A percentile compares a stretch with the other conserved stretches of the same genome.
phyloP scores from a whole-genome alignment of 163 green algal species.

The Smithsoniella earleae region DNA sequence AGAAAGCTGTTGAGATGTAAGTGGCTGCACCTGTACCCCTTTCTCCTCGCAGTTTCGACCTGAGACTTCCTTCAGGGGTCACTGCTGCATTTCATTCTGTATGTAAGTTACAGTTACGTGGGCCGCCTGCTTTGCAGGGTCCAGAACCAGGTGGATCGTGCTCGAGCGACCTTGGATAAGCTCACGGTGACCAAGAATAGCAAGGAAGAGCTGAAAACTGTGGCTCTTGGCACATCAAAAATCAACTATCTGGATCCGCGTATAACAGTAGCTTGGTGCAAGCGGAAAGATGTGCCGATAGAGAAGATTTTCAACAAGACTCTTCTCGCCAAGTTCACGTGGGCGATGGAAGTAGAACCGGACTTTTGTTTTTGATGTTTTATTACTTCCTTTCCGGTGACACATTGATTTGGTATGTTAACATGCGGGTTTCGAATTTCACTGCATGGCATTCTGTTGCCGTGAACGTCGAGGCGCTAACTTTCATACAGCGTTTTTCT shows the following conservation, averaged over 20 bases:
- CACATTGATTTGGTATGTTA: too few species aligned
- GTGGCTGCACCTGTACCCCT: too few species aligned
- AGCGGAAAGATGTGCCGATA: conserved; percentile 54
- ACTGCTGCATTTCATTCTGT: not conserved
- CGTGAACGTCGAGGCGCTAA: too few species aligned
- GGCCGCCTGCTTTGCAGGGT: too few species aligned
- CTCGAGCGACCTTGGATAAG: conserved; percentile 10
- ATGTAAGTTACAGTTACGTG: too few species aligned
- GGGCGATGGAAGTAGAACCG: conserved; percentile 88
- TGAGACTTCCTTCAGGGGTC: not conserved
- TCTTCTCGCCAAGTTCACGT: conserved; percentile 92
- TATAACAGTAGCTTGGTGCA: conserved; percentile 85
- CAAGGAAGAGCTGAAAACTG: conserved; percentile 97
- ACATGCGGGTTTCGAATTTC: too few species aligned
- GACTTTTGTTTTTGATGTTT: conserved; percentile 73
- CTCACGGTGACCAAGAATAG: conserved; percentile 49
- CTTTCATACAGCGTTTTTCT: too few species aligned
- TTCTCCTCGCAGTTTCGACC: not conserved
- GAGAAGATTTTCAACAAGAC: conserved; percentile 96
- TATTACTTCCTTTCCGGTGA: too few species aligned
- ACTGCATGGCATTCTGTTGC: too few species aligned
- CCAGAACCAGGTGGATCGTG: not conserved
- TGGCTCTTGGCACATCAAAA: conserved; percentile 95
- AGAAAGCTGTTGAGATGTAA: not conserved
- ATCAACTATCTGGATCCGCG: conserved; percentile 99